A percentile compares a stretch with the other conserved stretches of the same genome.
These are phyloP conservation scores for Fusarium agapanthi DNA, from an alignment of 2,329 filamentous ascomycete species.

Conservation along the genomic window DNA sequence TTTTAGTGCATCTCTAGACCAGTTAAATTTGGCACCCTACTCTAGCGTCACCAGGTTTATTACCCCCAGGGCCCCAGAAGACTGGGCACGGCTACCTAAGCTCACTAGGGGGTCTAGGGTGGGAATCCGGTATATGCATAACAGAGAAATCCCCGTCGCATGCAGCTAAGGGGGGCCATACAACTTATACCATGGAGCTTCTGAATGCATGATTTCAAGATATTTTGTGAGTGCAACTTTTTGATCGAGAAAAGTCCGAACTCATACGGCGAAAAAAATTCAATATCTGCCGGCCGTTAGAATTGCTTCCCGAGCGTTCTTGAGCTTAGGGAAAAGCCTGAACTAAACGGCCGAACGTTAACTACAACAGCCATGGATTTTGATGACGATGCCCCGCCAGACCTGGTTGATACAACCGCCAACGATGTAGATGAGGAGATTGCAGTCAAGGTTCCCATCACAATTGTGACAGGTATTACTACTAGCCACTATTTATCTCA, in stretches of 20 bases:
- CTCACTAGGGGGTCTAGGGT: background rate
- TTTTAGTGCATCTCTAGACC: background rate
- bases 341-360: background rate
- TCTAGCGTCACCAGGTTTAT: background rate
- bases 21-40: background rate
- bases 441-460: slow-evolving; percentile 78
- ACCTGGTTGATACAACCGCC: slow-evolving; percentile 61
- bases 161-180: slow-evolving; percentile 37
- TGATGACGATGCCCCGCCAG: slow-evolving; percentile 74
- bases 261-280: background rate
- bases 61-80: background rate
- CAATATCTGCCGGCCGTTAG: background rate
- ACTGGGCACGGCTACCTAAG: slow-evolving; percentile 15
- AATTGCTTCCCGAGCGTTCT: background rate
- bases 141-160: background rate
- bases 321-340: background rate
- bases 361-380: slow-evolving; percentile 60
- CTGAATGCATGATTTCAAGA: background rate
- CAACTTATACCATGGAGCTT: slow-evolving; percentile 13
- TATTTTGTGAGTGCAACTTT: background rate
- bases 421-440: slow-evolving; percentile 58
- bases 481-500: background rate
- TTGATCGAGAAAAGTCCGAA: background rate
- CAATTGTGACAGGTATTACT: slow-evolving; percentile 77
- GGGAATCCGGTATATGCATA: slow-evolving; percentile 39